Evolutionary conservation across 345 rosid genomes (phyloP), one percentile per base, ranked within the genome.

Genomic region (Tarenaya hassleriana): DNA sequence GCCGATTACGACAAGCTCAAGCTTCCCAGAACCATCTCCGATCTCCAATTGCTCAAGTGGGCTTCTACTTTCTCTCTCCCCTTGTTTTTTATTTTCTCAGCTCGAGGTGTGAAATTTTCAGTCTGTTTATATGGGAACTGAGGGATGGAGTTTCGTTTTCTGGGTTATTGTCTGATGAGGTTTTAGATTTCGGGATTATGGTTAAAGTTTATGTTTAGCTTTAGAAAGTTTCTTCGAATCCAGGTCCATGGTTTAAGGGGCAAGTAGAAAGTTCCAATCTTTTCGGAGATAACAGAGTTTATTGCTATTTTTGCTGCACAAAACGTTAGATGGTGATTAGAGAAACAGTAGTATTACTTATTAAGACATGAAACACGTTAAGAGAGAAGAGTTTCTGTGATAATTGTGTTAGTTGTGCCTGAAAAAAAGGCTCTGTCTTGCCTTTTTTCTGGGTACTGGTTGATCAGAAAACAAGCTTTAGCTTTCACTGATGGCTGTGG

Each of bases 21-120:
- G 79, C 72, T 87, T 38, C 98, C 98, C 16, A 88, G 84, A 39
- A 75, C 83, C 49, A 17, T 91, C 58, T 77, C 96, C 47, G 96
- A 87, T 73, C 95, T 91, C 55, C 95, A 96, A 58, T 50, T 71
- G 62, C 95, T 92, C 69, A 92, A 85, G 98, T 92, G 64, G 39
- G 75, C 48, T 41, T 35, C 29, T 51, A 8, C 16, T 39, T 55
- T 47, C 21, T 34, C 14, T 9, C 5, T 24, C 29, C 2, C 29
- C 29, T 24, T 24, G 29, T 24, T 24, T 24, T 24, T 24, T n/a
- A n/a, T n/a, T 24, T 24, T 24, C 29, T 24, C 29, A 24, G 29
- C 29, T 24, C 29, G 29, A 24, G 29, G 29, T 2, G 5, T 24
- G 29, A 24, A 24, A 2, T 2, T n/a, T n/a, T n/a, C n/a, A n/a